These are phyloP conservation scores for Colletotrichum gigasporum DNA, from an alignment of 2,329 filamentous ascomycete genomes.

Conservation along the genomic window DNA sequence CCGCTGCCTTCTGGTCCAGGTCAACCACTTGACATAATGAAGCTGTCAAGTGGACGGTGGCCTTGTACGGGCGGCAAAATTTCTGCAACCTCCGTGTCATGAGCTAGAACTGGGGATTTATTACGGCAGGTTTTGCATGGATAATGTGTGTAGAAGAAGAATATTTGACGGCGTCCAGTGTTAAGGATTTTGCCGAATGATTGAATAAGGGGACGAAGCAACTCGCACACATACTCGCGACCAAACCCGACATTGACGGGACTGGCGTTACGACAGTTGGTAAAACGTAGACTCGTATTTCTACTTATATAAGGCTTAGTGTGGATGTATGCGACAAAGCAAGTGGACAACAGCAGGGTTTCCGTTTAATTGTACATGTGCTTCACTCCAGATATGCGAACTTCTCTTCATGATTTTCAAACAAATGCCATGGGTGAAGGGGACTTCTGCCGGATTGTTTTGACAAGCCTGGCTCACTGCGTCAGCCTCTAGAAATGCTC, in stretches of 20 bases:
- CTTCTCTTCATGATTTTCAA: too few species aligned
- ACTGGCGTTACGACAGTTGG: not conserved
- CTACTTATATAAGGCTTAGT: not conserved
- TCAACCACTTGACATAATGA: constrained; percentile 17
- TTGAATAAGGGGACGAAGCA: not conserved
- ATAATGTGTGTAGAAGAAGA: constrained; percentile 30
- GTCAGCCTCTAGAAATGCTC: too few species aligned
- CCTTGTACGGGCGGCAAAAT: not conserved
- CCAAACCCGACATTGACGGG: not conserved
- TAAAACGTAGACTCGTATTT: not conserved
- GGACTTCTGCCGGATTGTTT: too few species aligned
- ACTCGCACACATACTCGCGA: not conserved
- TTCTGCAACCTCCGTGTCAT: not conserved
- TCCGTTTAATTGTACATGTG: too few species aligned
- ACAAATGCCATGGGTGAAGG: too few species aligned
- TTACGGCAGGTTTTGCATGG: constrained; percentile 18
- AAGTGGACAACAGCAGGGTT: too few species aligned
- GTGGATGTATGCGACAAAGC: not conserved
- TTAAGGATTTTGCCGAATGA: constrained; percentile 23
- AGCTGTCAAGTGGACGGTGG: constrained; percentile 1
- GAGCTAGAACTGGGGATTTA: constrained; percentile 9
- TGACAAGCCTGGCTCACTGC: too few species aligned
- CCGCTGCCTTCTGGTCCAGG: not conserved
- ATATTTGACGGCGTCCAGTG: constrained; percentile 13
- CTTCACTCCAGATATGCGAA: too few species aligned